Evolutionary conservation across 169 alveolate species (phyloP), one percentile per base, ranked within the genome.

Genomic region (Cryptosporidium ubiquitum): DNA sequence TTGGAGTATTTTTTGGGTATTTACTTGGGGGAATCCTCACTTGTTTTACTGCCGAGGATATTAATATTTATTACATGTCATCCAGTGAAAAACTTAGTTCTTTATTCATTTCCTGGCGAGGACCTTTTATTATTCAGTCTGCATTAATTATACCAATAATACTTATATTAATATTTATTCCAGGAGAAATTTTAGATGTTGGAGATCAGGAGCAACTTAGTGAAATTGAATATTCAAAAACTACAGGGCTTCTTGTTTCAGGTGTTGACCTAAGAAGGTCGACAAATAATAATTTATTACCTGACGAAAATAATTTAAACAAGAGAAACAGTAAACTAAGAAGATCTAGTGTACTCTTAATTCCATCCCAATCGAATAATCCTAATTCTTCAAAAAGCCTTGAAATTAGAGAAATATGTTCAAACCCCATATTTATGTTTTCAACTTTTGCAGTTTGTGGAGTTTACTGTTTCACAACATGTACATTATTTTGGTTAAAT

Each of bases 401-500:
- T 58, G 74, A 58, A 42, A 39, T 79, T 18, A 79, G 68, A 40
- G 89, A 79, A 31, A 61, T 79, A 7, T 66, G 71, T 12, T 61
- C 79, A 26, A 79, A 58, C 23, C 89, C 89, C 37, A 79, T 79
- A 23, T 79, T 40, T 79, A 26, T 79, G 12, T 64, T 79, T 31
- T 57, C 89, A 47, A 79, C 89, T 26, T 3, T 64, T 44, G 73
- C 89, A 31, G 66, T 44, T 44, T 79, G 89, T 79, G 89, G 89
- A 40, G 66, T 79, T 26, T 79, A 79, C 44, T 61, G 89, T 61
- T 60, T 79, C 37, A 64, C 40, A 6, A 79, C 89, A 26, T 58
- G 89, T 18, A 61, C 68, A 29, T 20, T 79, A 58, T 79, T 79
- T 58, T 79, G 89, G 89, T 35, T 79, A 40, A 79, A 79, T 40